Conservation (phyloP, 768 basidiomycete species). For the Rhizopogon vulgaris region DNA sequence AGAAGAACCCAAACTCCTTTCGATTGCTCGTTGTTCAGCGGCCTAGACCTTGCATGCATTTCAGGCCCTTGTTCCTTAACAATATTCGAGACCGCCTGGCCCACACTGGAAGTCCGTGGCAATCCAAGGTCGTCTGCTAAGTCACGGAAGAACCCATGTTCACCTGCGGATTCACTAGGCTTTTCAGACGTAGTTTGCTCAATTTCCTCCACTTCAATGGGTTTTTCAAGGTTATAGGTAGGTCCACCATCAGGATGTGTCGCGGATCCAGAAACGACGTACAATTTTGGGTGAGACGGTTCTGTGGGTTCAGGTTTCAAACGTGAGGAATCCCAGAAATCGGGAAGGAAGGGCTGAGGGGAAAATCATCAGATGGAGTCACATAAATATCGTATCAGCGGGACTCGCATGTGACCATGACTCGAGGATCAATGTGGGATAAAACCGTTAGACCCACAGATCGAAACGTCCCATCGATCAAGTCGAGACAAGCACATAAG, state of each 20-base stretch:
- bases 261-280: slow-evolving; percentile 41
- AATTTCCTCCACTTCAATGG: slow-evolving; percentile 5
- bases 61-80: slow-evolving; percentile 15
- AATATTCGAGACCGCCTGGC: slow-evolving; percentile 12
- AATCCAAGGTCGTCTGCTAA: slow-evolving; percentile 33
- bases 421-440: slow-evolving; percentile 1
- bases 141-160: slow-evolving; percentile 24
- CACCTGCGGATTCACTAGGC: slow-evolving; percentile 10
- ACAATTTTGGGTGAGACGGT: slow-evolving; percentile 37
- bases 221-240: slow-evolving; percentile 32
- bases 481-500: not conserved
- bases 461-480: not conserved
- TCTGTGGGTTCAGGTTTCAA: slow-evolving; percentile 23
- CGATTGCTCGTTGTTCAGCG: slow-evolving; percentile 37
- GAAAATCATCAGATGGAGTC: slow-evolving; percentile 2
- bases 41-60: slow-evolving; percentile 19
- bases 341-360: slow-evolving; percentile 50
- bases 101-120: slow-evolving; percentile 23
- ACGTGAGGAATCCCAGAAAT: slow-evolving; percentile 52
- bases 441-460: not conserved
- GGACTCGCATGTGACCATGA: slow-evolving; percentile 4
- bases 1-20: slow-evolving; percentile 43
- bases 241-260: slow-evolving; percentile 46
- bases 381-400: slow-evolving; percentile 5
- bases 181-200: slow-evolving; percentile 2